Base-by-base conservation (phyloP, 345 rosid genomes). In the Eucalyptus viminalis region DNA sequence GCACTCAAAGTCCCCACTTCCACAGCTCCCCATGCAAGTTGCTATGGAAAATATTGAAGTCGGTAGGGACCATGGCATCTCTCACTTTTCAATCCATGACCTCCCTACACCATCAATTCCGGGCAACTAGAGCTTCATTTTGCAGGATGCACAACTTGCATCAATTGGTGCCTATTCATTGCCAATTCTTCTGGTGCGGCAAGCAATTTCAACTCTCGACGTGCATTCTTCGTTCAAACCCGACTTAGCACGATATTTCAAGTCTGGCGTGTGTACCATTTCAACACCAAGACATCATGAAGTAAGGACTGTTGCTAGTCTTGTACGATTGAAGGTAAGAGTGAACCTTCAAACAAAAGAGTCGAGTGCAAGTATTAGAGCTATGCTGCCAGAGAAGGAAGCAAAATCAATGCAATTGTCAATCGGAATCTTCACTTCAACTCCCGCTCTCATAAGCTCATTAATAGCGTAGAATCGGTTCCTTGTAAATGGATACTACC, bases 221-320 rank as follows among this genome's bases (percentile, higher is more conserved):
- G 0, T 0, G 40, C 37, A 1, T 65, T 65, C 37, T 10, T 19
- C 3, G 5, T 17, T 34, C 4, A 19, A 22, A 37, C 14, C 27
- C 3, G 27, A 76, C 8, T 37, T 6, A 21, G 25, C 25, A 21
- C 11, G 2, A 53, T 53, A 53, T 53, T 53, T 53, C 25, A 1
- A 21, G 25, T 53, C 2, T 21, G 2, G 25, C 4, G 0, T 21
- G 58, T 53, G 25, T 53, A 53, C 2, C 25, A 53, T 53, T 53
- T 53, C 25, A 53, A 53, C 58, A 53, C 25, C 25, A 21, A 53
- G 11, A 53, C 4, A 53, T 53, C 25, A 19, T 21, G 58, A 53
- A 19, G 0, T 53, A 53, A 53, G 58, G 24, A 51, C 9, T 0
- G 9, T 51, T 51, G 56, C 56, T 17, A 51, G 22, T 51, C 56